phyloP scores from a whole-genome alignment of 148 eudicot genomes.

The Amaranthus cruentus region DNA sequence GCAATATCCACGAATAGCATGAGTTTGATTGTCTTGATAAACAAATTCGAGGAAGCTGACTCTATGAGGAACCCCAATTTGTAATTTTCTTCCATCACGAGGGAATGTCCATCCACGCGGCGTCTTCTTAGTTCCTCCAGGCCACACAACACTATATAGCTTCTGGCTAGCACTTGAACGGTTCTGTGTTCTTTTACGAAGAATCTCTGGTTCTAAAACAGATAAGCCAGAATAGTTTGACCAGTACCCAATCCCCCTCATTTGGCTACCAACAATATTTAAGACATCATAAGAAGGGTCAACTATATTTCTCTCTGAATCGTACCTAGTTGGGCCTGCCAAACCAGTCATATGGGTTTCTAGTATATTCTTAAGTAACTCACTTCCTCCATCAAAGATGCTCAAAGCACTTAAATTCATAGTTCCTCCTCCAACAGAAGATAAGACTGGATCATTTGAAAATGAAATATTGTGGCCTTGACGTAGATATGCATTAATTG shows the following conservation, averaged over 20 bases:
- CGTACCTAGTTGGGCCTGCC: slow-evolving; percentile 34
- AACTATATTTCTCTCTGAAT: slow-evolving; percentile 23
- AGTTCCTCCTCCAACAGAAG: slow-evolving; percentile 30
- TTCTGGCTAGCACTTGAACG: slow-evolving; percentile 33
- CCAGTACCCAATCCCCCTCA: slow-evolving; percentile 46
- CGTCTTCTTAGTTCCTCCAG: slow-evolving; percentile 29
- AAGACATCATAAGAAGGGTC: slow-evolving; percentile 45
- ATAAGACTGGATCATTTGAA: slow-evolving; percentile 38
- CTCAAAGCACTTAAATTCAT: slow-evolving; percentile 47
- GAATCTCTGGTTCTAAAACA: slow-evolving; percentile 36
- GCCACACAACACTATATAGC: slow-evolving; percentile 42
- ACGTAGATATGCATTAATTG: slow-evolving; percentile 34
- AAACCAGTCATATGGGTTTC: slow-evolving; percentile 32
- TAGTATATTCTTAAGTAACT: slow-evolving; percentile 36
- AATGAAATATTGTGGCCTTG: slow-evolving; percentile 48
- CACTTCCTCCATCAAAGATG: slow-evolving; percentile 45
- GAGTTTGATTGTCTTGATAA: slow-evolving; percentile 26
- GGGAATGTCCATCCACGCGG: slow-evolving; percentile 54
- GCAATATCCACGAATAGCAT: slow-evolving; percentile 34
- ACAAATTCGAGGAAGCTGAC: slow-evolving; percentile 43
- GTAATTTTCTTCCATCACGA: slow-evolving; percentile 32
- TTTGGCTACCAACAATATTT: slow-evolving; percentile 33
- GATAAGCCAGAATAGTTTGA: slow-evolving; percentile 49
- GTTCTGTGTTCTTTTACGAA: slow-evolving; percentile 27
- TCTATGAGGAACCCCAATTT: slow-evolving; percentile 42